A percentile compares a stretch with the other conserved stretches of the same genome.
Conservation (phyloP, 129 eudicot genomes). For the Saussurea involucrata region DNA sequence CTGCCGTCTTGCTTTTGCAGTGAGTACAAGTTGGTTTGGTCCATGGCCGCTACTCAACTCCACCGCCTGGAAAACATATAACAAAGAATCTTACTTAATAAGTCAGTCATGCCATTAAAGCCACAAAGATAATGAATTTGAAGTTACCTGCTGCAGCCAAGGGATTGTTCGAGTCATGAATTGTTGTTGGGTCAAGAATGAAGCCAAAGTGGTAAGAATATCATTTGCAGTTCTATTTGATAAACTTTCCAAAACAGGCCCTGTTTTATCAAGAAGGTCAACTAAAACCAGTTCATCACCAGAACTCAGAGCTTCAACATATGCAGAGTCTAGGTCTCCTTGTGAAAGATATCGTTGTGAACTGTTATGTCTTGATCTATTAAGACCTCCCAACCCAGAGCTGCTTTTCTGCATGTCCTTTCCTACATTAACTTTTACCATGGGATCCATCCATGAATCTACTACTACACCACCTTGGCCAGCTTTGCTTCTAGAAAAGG, state of each 20-base stretch:
- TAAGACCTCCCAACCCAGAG: constrained; percentile 33
- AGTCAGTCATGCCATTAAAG: background rate
- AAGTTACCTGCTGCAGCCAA: constrained; percentile 79
- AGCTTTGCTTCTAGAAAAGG: constrained; percentile 35
- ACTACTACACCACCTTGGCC: constrained; percentile 22
- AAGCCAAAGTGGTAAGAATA: constrained; percentile 59
- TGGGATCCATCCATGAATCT: constrained; percentile 44
- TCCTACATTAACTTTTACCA: constrained; percentile 27
- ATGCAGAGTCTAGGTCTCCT: constrained; percentile 82
- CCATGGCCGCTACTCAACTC: constrained; percentile 60
- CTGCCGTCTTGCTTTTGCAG: constrained; percentile 56
- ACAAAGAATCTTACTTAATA: background rate
- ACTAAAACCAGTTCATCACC: constrained; percentile 62
- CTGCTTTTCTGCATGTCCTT: constrained; percentile 31
- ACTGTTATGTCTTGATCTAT: constrained; percentile 35
- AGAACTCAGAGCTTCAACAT: constrained; percentile 66
- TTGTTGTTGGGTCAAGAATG: constrained; percentile 60
- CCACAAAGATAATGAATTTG: background rate
- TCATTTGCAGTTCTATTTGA: constrained; percentile 57
- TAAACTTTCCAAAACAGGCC: constrained; percentile 77
- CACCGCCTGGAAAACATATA: constrained; percentile 41
- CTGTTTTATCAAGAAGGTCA: constrained; percentile 87
- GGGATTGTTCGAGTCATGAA: constrained; percentile 61
- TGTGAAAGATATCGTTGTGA: constrained; percentile 47
- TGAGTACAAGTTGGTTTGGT: constrained; percentile 44